Evolutionary conservation across 2,329 filamentous ascomycete species (phyloP).

Genomic region (Cladosporium sp.): DNA sequence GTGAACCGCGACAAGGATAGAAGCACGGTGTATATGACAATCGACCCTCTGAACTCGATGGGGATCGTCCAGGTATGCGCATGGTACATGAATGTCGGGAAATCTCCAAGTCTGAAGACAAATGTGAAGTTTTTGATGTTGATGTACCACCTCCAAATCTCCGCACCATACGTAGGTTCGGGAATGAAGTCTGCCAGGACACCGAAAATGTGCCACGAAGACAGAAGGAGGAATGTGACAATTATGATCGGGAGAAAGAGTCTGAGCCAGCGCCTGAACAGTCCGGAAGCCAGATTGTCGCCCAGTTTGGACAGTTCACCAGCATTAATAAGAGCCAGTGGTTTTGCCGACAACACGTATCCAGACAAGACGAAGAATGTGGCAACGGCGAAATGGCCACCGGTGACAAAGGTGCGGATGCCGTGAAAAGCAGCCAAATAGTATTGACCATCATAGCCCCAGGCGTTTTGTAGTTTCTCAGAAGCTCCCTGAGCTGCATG

Average conservation of each 20-base stretch:
- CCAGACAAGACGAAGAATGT: slow-evolving; percentile 52
- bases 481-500: slow-evolving; percentile 41
- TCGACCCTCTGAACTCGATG: slow-evolving; percentile 60
- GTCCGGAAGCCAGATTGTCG: slow-evolving; percentile 44
- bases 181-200: slow-evolving; percentile 29
- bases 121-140: slow-evolving; percentile 69
- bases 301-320: slow-evolving; percentile 37
- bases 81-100: slow-evolving; percentile 56
- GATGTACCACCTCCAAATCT: slow-evolving; percentile 49
- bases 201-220: slow-evolving; percentile 51
- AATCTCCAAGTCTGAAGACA: slow-evolving; percentile 55
- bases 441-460: slow-evolving; percentile 47
- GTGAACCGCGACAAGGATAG: slow-evolving; percentile 56
- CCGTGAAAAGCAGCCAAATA: slow-evolving; percentile 53
- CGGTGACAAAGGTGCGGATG: slow-evolving; percentile 57
- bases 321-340: slow-evolving; percentile 41
- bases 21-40: slow-evolving; percentile 57
- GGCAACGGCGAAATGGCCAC: slow-evolving; percentile 57
- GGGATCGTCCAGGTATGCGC: slow-evolving; percentile 62
- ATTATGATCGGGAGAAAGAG: slow-evolving; percentile 51
- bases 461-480: slow-evolving; percentile 50
- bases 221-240: slow-evolving; percentile 53
- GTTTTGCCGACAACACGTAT: slow-evolving; percentile 49
- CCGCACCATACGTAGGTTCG: slow-evolving; percentile 42
- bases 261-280: slow-evolving; percentile 50